Base-by-base conservation (phyloP, 495 filamentous ascomycete genomes). In the Diplogelasinospora grovesii region DNA sequence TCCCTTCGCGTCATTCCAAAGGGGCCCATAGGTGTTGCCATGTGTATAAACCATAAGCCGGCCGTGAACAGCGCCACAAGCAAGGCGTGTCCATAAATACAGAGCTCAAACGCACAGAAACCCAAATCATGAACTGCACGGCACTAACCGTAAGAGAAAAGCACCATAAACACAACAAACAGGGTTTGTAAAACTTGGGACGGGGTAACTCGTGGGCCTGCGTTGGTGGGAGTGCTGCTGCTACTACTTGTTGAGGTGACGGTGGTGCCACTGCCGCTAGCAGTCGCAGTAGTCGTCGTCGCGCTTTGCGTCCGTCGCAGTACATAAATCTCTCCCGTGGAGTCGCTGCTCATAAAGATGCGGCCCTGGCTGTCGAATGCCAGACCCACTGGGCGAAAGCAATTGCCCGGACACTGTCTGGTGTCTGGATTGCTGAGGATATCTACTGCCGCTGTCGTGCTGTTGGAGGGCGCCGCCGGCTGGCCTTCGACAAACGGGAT, bases 311-410 rank as follows among this genome's bases (percentile, higher is more conserved):
- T 30, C 32, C 31, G 39, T 39, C 46, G 46, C 25, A 82, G 41
- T 18, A 80, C 68, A 41, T 69, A 81, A 13, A 82, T 56, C 56
- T 81, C 78, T 1, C 78, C 78, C 18, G 69, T 76, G 5, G 64
- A 41, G 47, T 81, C 78, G 9, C 68, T 73, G 28, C 66, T 74
- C 54, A 82, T 67, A 41, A 71, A 82, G 15, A 82, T 27, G 25
- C 75, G 49, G 5, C 65, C 67, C 16, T 55, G 21, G 2, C 7
- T 36, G 53, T 79, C 75, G 3, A 75, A 57, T 13, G 66, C 70
- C 24, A 81, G 39, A 5, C 75, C 75, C 1, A 69, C 76, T 5
- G 78, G 78, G 20, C 78, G 55, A 33, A 79, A 70, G 47, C 80
- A 83, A 1, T 47, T 27, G 0, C 45, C 43, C 4, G 73, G 73